A percentile compares a stretch with the other conserved stretches of the same genome.
Evolutionary conservation across 371 early-diverging fungal genomes (phyloP).

Genomic region (Chytridium lagenaria): DNA sequence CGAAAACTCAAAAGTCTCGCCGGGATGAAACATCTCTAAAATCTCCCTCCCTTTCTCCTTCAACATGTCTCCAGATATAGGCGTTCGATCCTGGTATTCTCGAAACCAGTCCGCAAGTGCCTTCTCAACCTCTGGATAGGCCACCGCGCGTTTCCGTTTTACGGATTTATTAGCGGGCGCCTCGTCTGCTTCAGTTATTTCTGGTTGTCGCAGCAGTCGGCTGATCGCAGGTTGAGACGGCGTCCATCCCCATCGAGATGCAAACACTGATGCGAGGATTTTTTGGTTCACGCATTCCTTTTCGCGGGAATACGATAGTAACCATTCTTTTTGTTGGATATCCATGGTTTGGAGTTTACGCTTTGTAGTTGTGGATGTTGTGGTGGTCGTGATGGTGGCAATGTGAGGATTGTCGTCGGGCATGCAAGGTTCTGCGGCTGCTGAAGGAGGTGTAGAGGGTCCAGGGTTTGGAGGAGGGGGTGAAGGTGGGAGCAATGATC

Average conservation of each 20-base stretch:
- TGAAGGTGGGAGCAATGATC: too few relatives aligned
- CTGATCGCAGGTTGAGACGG: slow-evolving; percentile 4
- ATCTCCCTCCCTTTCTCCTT: slow-evolving; percentile 2
- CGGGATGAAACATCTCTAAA: neutral
- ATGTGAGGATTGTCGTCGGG: too few relatives aligned
- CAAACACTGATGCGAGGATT: neutral
- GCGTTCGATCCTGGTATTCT: neutral
- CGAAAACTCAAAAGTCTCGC: neutral
- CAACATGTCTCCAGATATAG: slow-evolving; percentile 12
- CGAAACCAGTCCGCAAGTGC: slow-evolving; percentile 1
- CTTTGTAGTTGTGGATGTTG: neutral
- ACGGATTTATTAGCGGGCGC: neutral
- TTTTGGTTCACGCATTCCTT: neutral
- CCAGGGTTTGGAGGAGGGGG: too few relatives aligned
- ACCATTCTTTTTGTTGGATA: neutral
- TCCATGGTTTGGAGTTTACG: neutral
- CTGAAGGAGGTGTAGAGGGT: too few relatives aligned
- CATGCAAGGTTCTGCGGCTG: too few relatives aligned
- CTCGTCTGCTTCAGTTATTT: neutral
- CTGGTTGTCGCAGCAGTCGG: neutral
- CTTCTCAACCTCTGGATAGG: neutral
- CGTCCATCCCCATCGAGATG: neutral
- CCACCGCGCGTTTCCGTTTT: neutral
- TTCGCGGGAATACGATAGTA: neutral
- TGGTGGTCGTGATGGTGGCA: neutral